Evolutionary conservation across 2,329 filamentous ascomycete genomes (phyloP).

Genomic region (Curvularia sp.): DNA sequence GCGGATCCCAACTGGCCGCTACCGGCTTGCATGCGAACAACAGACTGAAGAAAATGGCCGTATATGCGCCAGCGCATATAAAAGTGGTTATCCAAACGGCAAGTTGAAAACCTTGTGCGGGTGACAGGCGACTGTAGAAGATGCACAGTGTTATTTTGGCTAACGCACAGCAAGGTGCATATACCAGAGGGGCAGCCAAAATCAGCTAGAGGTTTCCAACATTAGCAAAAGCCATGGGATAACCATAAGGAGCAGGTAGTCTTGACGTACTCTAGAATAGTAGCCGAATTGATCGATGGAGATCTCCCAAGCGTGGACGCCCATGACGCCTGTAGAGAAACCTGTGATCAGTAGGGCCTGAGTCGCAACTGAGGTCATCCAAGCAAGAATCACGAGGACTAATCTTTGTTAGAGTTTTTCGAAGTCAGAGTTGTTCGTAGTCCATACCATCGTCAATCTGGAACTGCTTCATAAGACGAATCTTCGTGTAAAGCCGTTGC

Average conservation of each 20-base stretch:
- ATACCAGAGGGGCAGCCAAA: conserved; percentile 26
- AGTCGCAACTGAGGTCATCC: conserved; percentile 19
- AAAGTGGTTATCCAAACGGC: conserved; percentile 24
- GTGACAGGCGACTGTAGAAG: conserved; percentile 29
- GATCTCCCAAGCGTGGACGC: conserved; percentile 34
- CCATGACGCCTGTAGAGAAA: conserved; percentile 19
- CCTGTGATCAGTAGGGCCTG: conserved; percentile 19
- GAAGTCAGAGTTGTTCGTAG: neutral
- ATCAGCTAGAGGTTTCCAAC: conserved; percentile 14
- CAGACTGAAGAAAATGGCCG: conserved; percentile 31
- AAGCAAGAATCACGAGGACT: conserved; percentile 18
- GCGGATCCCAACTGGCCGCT: conserved; percentile 27
- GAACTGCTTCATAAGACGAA: conserved; percentile 29
- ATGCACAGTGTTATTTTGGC: conserved; percentile 28
- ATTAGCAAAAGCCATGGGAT: neutral
- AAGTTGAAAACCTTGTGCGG: conserved; percentile 14
- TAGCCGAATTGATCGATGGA: conserved; percentile 22
- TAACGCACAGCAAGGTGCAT: conserved; percentile 22
- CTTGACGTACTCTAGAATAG: conserved; percentile 20
- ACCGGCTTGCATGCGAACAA: conserved; percentile 35
- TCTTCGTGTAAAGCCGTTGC: conserved; percentile 40
- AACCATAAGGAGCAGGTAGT: neutral
- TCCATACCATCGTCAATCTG: conserved; percentile 37
- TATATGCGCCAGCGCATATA: conserved; percentile 27
- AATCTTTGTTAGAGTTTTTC: neutral